Base-by-base conservation (phyloP, 2,329 filamentous ascomycete genomes). In the Blastomyces silverae region DNA sequence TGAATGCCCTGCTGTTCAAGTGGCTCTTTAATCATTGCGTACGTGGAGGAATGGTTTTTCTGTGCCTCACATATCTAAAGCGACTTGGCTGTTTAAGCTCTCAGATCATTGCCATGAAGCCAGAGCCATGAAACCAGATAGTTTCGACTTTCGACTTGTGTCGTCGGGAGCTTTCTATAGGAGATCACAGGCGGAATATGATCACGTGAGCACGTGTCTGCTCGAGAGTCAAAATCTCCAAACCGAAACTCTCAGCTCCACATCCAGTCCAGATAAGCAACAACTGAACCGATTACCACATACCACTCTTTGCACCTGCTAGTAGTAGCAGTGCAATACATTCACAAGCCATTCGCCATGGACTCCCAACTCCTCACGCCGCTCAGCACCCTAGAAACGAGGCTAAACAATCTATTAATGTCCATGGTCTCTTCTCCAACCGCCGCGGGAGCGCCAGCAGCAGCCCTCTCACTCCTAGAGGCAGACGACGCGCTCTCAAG, bases 371-470 rank as follows among this genome's bases (percentile, higher is more conserved):
- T 80, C 52, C 74, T 78, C 62, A 70, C 71, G 2, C 72, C 78
- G 22, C 73, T 81, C 63, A 74, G 76, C 20, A 71, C 71, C 50
- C 73, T 81, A 46, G 79, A 80, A 68, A 71, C 70, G n/a, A 77
- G 75, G 62, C 74, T 81, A 66, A 79, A 77, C 67, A 70, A 72
- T 39, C 75, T 81, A 8, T 64, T 80, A 8, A 73, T 71, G 5
- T 75, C 74, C 39, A 73, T 81, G 3, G 79, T 76, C 3, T 78
- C 77, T 44, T 78, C 78, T 0, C 78, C 79, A 3, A 78, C 79
- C 11, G 79, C 77, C 28, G 71, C 77, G 8, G 75, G 74, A 53
- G 79, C 78, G 0, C 79, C 79, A 1, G 72, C 76, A 8, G 77
- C 78, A 4, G 74, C 78, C 3, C 62, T 74, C 62, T 72, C 75